Percentiles rank a stretch among this genome's conserved stretches.
phyloP scores from a whole-genome alignment of 352 stramenopile species.

The Aphanomyces invadans region DNA sequence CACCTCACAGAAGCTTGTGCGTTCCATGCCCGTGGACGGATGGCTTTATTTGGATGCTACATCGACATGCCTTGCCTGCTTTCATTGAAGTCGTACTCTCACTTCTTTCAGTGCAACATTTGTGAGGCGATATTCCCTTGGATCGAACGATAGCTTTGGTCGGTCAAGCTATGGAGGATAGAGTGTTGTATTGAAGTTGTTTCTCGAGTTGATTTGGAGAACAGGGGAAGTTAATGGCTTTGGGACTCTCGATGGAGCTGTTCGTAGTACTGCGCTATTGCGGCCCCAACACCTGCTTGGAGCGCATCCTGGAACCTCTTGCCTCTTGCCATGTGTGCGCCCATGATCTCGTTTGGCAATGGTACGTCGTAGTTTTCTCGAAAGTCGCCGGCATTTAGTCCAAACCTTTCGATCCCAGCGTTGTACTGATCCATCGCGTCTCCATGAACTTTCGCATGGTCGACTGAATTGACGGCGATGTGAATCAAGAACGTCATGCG shows the following conservation, averaged over 20 bases:
- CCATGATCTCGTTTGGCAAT: not conserved
- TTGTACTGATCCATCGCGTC: not conserved
- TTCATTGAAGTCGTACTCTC: slow-evolving; percentile 9
- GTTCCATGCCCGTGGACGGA: not conserved
- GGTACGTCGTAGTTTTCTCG: not conserved
- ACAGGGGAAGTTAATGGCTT: too few relatives aligned
- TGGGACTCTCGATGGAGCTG: not conserved
- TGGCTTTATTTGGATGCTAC: slow-evolving; percentile 24
- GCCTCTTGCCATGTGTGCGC: not conserved
- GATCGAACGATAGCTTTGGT: not conserved
- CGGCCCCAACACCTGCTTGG: not conserved
- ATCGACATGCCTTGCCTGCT: slow-evolving; percentile 12
- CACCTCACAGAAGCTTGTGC: slow-evolving; percentile 22
- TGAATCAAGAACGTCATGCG: not conserved
- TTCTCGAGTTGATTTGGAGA: not conserved
- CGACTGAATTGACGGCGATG: not conserved
- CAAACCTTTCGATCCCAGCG: not conserved
- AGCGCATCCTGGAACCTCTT: not conserved
- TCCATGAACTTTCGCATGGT: not conserved
- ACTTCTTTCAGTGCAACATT: slow-evolving; percentile 16
- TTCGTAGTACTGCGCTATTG: not conserved
- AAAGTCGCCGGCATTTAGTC: not conserved
- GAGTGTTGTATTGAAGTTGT: not conserved
- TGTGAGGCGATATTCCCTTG: slow-evolving; percentile 1
- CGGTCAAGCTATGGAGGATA: not conserved